Percentiles rank a stretch among this genome's conserved stretches.
Evolutionary conservation across 179 eudicot species (phyloP).

Genomic region (Camellia oleifera): DNA sequence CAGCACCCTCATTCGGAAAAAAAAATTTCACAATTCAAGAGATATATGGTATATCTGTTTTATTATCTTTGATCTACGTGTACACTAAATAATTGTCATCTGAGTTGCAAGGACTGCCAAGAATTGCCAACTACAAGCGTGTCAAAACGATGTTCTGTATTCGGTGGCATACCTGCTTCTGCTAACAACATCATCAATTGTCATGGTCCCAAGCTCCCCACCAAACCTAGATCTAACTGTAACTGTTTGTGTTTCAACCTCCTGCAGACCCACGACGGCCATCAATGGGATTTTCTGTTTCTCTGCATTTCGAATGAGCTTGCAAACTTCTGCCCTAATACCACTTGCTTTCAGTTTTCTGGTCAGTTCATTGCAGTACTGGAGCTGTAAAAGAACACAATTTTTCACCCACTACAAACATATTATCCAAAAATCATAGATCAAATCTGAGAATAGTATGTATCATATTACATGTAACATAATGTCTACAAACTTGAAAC

Average conservation of each 20-base stretch:
- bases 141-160: conserved; percentile 54
- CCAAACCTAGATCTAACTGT: conserved; percentile 89
- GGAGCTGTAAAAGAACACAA: conserved; percentile 45
- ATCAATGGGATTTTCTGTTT: conserved; percentile 88
- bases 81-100: background rate
- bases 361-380: conserved; percentile 62
- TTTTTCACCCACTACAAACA: background rate
- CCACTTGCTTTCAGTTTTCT: conserved; percentile 57
- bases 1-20: too few relatives aligned
- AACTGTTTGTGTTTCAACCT: conserved; percentile 69
- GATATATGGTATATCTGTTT: background rate
- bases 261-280: conserved; percentile 90
- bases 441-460: background rate
- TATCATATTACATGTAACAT: too few relatives aligned
- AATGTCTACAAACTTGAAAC: background rate
- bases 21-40: background rate
- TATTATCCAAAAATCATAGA: background rate
- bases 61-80: background rate
- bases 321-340: conserved; percentile 79
- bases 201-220: conserved; percentile 75
- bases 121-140: background rate
- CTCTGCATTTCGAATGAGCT: conserved; percentile 83
- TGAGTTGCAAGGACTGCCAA: background rate
- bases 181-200: conserved; percentile 56
- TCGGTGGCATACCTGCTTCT: conserved; percentile 50